Conservation (phyloP, 768 basidiomycete genomes). For the Tricholomella constricta region DNA sequence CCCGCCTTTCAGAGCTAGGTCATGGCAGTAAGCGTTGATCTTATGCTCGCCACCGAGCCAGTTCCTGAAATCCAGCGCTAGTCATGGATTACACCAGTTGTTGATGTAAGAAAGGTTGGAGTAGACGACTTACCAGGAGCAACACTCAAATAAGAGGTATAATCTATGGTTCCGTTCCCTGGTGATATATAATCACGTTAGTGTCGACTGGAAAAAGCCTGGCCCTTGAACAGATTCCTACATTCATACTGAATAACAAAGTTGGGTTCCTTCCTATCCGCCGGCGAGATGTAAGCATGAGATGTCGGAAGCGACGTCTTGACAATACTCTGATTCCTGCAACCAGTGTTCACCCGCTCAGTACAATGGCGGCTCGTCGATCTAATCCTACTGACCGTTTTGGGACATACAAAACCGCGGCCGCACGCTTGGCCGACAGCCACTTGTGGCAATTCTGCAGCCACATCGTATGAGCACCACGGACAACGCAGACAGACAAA, state of each 20-base stretch:
- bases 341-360: not conserved
- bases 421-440: slow-evolving; percentile 70
- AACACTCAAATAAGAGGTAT: slow-evolving; percentile 50
- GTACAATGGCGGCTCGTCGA: not conserved
- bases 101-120: not conserved
- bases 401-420: slow-evolving; percentile 76
- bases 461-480: not conserved
- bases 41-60: slow-evolving; percentile 81
- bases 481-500: not conserved
- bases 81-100: not conserved
- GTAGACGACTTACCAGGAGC: slow-evolving; percentile 39
- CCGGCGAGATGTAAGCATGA: slow-evolving; percentile 46
- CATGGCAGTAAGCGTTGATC: slow-evolving; percentile 75
- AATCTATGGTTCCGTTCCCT: slow-evolving; percentile 65
- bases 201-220: not conserved
- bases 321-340: slow-evolving; percentile 65
- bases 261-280: slow-evolving; percentile 31
- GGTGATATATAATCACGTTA: not conserved
- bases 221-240: slow-evolving; percentile 7
- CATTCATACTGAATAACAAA: slow-evolving; percentile 50
- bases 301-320: slow-evolving; percentile 63
- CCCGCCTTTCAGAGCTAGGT: slow-evolving; percentile 70
- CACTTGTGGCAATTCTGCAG: slow-evolving; percentile 80
- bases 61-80: slow-evolving; percentile 76
- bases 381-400: slow-evolving; percentile 34